A percentile compares a stretch with the other conserved stretches of the same genome.
These are phyloP conservation scores for Trichophyton equinum DNA, from an alignment of 2,329 filamentous ascomycete genomes.

Conservation along the genomic window DNA sequence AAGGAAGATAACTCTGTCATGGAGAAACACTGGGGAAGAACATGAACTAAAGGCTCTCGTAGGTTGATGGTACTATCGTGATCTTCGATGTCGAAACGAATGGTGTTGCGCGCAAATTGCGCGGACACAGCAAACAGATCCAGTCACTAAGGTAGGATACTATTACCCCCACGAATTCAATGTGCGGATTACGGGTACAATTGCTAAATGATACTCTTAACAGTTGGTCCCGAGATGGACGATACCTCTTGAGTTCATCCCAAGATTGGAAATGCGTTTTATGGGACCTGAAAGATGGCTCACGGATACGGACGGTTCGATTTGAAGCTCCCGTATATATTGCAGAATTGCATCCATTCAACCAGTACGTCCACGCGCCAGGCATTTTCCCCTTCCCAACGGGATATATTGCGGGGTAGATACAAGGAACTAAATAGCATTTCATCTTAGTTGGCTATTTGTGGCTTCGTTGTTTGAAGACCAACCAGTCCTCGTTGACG, in stretches of 20 bases:
- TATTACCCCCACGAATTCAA: neutral
- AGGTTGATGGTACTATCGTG: constrained; percentile 78
- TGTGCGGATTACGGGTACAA: neutral
- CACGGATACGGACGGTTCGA: constrained; percentile 66
- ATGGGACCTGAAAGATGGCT: constrained; percentile 73
- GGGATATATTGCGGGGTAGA: neutral
- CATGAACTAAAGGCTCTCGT: neutral
- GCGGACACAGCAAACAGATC: constrained; percentile 85
- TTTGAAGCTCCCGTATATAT: constrained; percentile 93
- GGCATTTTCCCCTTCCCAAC: neutral
- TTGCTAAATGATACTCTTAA: neutral
- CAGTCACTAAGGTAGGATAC: constrained; percentile 58
- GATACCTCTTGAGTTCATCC: constrained; percentile 81
- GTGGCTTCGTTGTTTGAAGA: constrained; percentile 91
- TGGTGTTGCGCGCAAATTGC: constrained; percentile 85
- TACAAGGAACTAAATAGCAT: neutral
- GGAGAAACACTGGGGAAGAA: constrained; percentile 1
- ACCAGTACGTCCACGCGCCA: constrained; percentile 51
- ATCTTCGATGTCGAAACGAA: constrained; percentile 97
- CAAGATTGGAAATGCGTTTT: constrained; percentile 95
- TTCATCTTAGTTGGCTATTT: constrained; percentile 55
- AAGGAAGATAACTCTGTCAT: constrained; percentile 14
- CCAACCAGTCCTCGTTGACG: constrained; percentile 75
- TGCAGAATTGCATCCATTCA: constrained; percentile 83
- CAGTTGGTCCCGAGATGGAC: constrained; percentile 82